Base-by-base conservation (phyloP, 2,329 filamentous ascomycete species). In the Verticillium tricorpus region DNA sequence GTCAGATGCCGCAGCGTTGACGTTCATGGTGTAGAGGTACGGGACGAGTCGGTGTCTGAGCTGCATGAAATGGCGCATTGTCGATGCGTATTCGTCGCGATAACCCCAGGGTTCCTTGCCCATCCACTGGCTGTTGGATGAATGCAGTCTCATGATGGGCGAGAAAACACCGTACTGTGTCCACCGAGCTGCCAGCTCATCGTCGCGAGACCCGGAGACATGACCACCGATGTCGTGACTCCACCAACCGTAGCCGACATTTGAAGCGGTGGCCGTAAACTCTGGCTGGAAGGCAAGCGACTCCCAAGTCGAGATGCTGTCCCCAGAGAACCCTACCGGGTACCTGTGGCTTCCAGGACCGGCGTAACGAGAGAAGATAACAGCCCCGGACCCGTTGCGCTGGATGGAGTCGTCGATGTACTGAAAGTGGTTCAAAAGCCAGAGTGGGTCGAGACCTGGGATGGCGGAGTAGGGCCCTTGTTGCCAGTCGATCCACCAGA, bases 401-500 rank as follows among this genome's bases (percentile, higher is more conserved):
- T 52, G n/a, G 5, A 52, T 52, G 5, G 71, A 71, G 63, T 78
- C 81, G 65, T 87, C 84, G 2, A 86, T 73, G 69, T 83, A 89
- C 61, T 88, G 85, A 67, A 83, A 88, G 68, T 89, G 86, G 67
- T 89, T 89, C 28, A 89, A 77, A 31, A 88, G 73, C 86, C 86
- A 89, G 0, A 89, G 74, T 0, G 86, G 86, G 69, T 89, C 86
- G 2, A 89, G 74, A 1, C 85, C 85, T 25, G 45, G 45, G 5
- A 87, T 77, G 37, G 78, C 77, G 1, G 84, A 85, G 61, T 78
- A 74, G 2, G 76, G 73, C 1, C 86, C 86, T 69, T 89, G 86
- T 69, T 89, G 86, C 86, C 86, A 89, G 69, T 89, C 86, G 31
- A 88, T 78, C 86, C 86, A 89, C 84, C 85, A 88, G 61, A 89